These are phyloP conservation scores for Calonectria pseudoreteaudii DNA, from an alignment of 2,329 filamentous ascomycete genomes.

Conservation along the genomic window DNA sequence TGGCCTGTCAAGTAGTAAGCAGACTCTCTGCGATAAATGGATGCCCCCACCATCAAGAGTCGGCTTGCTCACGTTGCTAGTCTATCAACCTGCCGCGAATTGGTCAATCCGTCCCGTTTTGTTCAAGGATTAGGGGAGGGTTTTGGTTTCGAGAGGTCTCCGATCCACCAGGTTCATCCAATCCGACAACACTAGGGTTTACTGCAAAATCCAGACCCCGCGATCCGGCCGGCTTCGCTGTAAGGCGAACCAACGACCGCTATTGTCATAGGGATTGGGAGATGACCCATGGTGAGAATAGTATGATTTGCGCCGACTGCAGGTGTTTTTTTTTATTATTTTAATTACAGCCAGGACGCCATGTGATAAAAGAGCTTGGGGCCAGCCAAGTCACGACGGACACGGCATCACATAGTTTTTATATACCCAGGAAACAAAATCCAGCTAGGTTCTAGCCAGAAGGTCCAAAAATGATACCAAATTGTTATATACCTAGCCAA, in stretches of 20 bases:
- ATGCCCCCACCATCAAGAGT: constrained; percentile 7
- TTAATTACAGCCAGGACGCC: neutral
- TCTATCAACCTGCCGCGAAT: neutral
- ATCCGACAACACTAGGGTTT: neutral
- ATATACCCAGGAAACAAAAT: neutral
- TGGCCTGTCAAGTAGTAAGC: neutral
- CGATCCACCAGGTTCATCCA: neutral
- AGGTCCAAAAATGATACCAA: neutral
- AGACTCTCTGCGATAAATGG: neutral
- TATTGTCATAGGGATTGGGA: neutral
- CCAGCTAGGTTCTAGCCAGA: neutral
- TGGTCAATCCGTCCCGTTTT: neutral
- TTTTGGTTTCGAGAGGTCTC: neutral
- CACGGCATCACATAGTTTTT: neutral
- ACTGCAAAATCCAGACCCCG: neutral
- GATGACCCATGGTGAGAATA: neutral
- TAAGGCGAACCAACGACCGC: neutral
- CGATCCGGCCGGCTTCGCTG: too few relatives aligned
- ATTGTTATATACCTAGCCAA: neutral
- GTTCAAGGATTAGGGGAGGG: neutral
- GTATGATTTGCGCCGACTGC: neutral
- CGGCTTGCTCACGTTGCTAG: constrained; percentile 15
- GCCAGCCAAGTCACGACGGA: neutral
- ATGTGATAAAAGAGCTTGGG: neutral
- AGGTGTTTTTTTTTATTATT: neutral